Conservation (phyloP, 2,329 filamentous ascomycete species). For the Trichoderma koningiopsis region DNA sequence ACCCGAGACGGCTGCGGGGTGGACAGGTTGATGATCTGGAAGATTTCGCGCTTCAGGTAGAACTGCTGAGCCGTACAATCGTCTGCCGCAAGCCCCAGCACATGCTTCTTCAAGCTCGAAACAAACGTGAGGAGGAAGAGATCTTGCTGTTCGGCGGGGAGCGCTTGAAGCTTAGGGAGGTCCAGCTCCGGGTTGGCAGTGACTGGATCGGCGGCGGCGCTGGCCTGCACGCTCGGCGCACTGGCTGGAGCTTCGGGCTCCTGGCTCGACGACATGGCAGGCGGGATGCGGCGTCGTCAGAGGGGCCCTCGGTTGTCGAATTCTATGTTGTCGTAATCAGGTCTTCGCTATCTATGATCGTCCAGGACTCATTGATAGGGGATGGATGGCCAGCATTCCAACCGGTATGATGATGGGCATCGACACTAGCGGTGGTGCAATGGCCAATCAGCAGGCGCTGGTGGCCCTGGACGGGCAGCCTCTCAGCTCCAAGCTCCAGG, state of each 20-base stretch:
- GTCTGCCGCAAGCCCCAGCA: slow-evolving; percentile 71
- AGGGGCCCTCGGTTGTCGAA: slow-evolving; percentile 23
- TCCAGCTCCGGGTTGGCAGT: slow-evolving; percentile 77
- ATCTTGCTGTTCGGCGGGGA: slow-evolving; percentile 93
- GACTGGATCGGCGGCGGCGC: slow-evolving; percentile 43
- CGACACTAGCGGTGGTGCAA: slow-evolving; percentile 23
- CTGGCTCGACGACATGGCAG: slow-evolving; percentile 42
- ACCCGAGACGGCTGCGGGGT: slow-evolving; percentile 84
- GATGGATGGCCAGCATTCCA: slow-evolving; percentile 16
- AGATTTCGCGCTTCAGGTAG: slow-evolving; percentile 89
- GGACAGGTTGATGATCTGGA: slow-evolving; percentile 86
- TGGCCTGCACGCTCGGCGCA: slow-evolving; percentile 35
- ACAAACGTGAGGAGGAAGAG: slow-evolving; percentile 90
- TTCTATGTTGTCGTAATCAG: slow-evolving; percentile 18
- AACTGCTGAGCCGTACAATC: slow-evolving; percentile 87
- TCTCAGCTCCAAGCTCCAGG: slow-evolving; percentile 21
- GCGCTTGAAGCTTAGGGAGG: slow-evolving; percentile 80
- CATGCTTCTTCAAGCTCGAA: slow-evolving; percentile 78
- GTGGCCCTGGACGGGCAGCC: slow-evolving; percentile 18
- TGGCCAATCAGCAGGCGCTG: slow-evolving; percentile 28
- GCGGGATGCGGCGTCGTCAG: slow-evolving; percentile 28
- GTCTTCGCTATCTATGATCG: background rate
- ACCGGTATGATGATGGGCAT: slow-evolving; percentile 25
- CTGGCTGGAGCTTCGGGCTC: slow-evolving; percentile 40
- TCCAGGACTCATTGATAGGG: slow-evolving; percentile 13